These are phyloP conservation scores for Papiliotrema flavescens DNA, from an alignment of 1,284 basidiomycete species.

Conservation along the genomic window DNA sequence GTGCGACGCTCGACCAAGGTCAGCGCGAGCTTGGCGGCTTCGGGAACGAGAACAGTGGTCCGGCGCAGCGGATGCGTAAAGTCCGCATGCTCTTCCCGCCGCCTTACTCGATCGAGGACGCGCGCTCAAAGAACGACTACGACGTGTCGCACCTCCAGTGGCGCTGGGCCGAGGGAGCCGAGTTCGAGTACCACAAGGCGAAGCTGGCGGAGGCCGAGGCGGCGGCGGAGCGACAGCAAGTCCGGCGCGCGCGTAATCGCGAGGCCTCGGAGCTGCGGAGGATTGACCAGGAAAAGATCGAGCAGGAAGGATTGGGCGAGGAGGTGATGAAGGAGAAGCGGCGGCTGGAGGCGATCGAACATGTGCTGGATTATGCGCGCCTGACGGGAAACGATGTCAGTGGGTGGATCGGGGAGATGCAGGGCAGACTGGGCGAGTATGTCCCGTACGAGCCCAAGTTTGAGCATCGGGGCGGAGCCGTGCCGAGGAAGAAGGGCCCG, in stretches of 20 bases:
- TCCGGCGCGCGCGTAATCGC: conserved; percentile 10
- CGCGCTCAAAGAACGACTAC: neutral
- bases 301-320: conserved; percentile 5
- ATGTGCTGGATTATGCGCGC: conserved; percentile 21
- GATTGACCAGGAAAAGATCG: conserved; percentile 12
- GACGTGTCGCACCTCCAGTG: neutral
- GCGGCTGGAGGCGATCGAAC: conserved; percentile 16
- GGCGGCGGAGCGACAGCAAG: conserved; percentile 11
- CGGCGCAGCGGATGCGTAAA: neutral
- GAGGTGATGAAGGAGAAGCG: conserved; percentile 14
- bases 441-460: neutral
- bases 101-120: neutral
- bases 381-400: conserved; percentile 30
- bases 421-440: conserved; percentile 1
- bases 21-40: no score
- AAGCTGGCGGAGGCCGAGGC: conserved; percentile 14
- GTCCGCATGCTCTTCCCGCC: neutral
- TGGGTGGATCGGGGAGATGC: conserved; percentile 26
- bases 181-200: conserved; percentile 13
- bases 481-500: conserved; percentile 2
- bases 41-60: neutral
- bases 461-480: conserved; percentile 5
- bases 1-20: neutral
- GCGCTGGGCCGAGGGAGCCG: conserved; percentile 5
- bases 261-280: conserved; percentile 9